Conservation (phyloP, 2,329 filamentous ascomycete species). For the Domatiomyces globalis region DNA sequence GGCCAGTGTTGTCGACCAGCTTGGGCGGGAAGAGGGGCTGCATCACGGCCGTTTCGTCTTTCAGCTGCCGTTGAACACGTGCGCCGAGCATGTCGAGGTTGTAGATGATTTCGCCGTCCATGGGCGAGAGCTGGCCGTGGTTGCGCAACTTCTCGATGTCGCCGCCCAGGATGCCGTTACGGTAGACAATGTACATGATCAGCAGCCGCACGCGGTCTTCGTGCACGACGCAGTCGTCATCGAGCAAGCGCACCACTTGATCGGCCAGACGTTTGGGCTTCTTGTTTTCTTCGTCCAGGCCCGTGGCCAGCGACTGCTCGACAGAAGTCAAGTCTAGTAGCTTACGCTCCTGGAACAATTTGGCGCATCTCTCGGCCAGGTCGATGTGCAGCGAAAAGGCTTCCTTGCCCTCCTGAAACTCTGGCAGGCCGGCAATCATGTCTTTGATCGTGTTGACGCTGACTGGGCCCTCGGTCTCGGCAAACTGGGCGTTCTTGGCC, state of each 20-base stretch:
- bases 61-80: slow-evolving; percentile 55
- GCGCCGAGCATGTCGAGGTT: slow-evolving; percentile 72
- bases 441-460: slow-evolving; percentile 87
- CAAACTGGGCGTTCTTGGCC: slow-evolving; percentile 81
- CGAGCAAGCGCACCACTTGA: slow-evolving; percentile 71
- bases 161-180: slow-evolving; percentile 67
- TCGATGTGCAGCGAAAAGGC: slow-evolving; percentile 85
- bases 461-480: slow-evolving; percentile 55
- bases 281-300: slow-evolving; percentile 79
- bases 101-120: slow-evolving; percentile 56
- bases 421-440: slow-evolving; percentile 86
- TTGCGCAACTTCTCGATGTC: slow-evolving; percentile 74
- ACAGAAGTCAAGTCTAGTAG: slow-evolving; percentile 73
- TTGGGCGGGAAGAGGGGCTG: slow-evolving; percentile 51
- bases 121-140: slow-evolving; percentile 63
- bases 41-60: slow-evolving; percentile 55
- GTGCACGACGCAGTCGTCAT: slow-evolving; percentile 60
- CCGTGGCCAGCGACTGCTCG: slow-evolving; percentile 84
- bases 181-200: slow-evolving; percentile 71
- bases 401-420: slow-evolving; percentile 92
- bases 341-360: slow-evolving; percentile 71
- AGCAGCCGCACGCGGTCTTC: slow-evolving; percentile 73
- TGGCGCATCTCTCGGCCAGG: slow-evolving; percentile 97
- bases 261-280: slow-evolving; percentile 83
- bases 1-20: slow-evolving; percentile 6